phyloP scores from a whole-genome alignment of 2,329 filamentous ascomycete species.

The Colletotrichum agaves region DNA sequence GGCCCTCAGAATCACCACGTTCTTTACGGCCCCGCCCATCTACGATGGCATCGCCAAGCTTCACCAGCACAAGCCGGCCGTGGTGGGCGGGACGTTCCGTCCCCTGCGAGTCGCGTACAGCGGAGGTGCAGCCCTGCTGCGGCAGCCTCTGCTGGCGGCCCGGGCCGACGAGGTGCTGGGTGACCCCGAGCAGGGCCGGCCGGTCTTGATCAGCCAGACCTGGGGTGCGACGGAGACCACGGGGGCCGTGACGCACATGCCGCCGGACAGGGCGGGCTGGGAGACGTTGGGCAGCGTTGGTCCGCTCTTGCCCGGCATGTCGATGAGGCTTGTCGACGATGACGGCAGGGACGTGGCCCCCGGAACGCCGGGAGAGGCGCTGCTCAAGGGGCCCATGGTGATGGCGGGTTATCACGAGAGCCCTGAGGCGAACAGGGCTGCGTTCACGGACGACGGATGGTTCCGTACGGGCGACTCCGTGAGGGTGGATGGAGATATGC shows the following conservation, averaged over 20 bases:
- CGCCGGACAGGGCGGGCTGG: background rate
- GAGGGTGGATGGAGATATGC: slow-evolving; percentile 5
- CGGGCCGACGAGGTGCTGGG: background rate
- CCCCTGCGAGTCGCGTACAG: slow-evolving; percentile 2
- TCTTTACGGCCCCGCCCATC: slow-evolving; percentile 22
- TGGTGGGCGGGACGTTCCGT: background rate
- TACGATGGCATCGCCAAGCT: slow-evolving; percentile 25
- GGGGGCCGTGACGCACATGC: slow-evolving; percentile 15
- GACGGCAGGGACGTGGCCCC: background rate
- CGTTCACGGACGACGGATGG: slow-evolving; percentile 25
- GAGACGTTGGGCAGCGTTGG: slow-evolving; percentile 5
- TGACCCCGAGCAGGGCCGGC: background rate
- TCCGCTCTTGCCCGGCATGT: background rate
- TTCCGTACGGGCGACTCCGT: slow-evolving; percentile 22
- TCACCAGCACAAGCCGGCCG: background rate
- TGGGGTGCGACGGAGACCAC: slow-evolving; percentile 26
- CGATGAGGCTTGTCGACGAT: slow-evolving; percentile 11
- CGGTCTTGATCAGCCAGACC: slow-evolving; percentile 12
- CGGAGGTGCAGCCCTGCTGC: background rate
- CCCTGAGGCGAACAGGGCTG: slow-evolving; percentile 2
- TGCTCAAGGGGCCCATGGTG: slow-evolving; percentile 11
- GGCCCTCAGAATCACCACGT: slow-evolving; percentile 5
- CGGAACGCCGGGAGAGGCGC: slow-evolving; percentile 8
- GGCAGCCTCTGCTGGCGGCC: background rate
- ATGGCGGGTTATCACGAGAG: slow-evolving; percentile 19